Percentiles rank a stretch among this genome's conserved stretches.
Evolutionary conservation across 164 flowering plant genomes (phyloP).

Genomic region (grape (Vitis vinifera)): ASM3070453v1 NC_081811.1:1015501-1016000

Average conservation of each 20-base stretch:
- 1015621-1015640: no score
- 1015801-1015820: background rate
- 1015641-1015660: no score
- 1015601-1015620: no score
- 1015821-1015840: background rate
- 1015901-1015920: no score
- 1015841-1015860: background rate
- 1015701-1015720: background rate
- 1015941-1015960: no score
- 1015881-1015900: background rate
- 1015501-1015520: background rate
- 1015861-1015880: background rate
- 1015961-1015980: background rate
- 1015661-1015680: no score
- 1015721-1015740: background rate
- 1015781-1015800: no score
- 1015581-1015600: no score
- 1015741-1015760: background rate
- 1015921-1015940: no score
- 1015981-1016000: background rate
- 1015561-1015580: background rate
- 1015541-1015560: constrained; percentile 16
- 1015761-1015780: background rate
- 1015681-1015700: background rate
- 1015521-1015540: constrained; percentile 4